These are phyloP conservation scores for Insectozyma bohioensis DNA, from an alignment of 1,139 yeast species.

Conservation along the genomic window DNA sequence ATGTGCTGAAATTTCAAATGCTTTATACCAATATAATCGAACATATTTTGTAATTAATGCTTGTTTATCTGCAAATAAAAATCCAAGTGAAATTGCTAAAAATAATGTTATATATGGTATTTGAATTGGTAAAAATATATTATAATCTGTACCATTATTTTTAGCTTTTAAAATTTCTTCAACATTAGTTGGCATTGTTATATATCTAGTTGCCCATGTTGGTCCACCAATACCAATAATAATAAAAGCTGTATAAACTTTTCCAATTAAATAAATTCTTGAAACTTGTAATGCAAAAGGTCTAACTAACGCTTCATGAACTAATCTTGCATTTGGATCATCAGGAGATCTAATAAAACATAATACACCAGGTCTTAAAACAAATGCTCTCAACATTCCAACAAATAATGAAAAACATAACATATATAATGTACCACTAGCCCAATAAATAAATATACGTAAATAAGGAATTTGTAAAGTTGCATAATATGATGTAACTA, in stretches of 20 bases:
- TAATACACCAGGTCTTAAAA: slow-evolving; percentile 84
- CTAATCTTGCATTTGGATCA: slow-evolving; percentile 85
- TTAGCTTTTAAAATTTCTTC: no score
- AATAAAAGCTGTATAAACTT: slow-evolving; percentile 74
- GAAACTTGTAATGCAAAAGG: slow-evolving; percentile 72
- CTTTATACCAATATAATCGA: slow-evolving; percentile 59
- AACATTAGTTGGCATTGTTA: slow-evolving; percentile 17
- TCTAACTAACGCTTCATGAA: slow-evolving; percentile 82
- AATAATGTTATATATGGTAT: slow-evolving; percentile 12
- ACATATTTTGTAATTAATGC: slow-evolving; percentile 31
- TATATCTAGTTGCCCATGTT: slow-evolving; percentile 50
- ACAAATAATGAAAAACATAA: slow-evolving; percentile 81
- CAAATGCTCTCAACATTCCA: slow-evolving; percentile 71
- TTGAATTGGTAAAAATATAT: slow-evolving; percentile 30
- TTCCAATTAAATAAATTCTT: slow-evolving; percentile 71
- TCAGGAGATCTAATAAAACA: slow-evolving; percentile 93
- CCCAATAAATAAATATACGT: slow-evolving; percentile 55
- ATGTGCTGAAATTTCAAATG: slow-evolving; percentile 57
- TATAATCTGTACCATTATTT: no score
- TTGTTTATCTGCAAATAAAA: slow-evolving; percentile 3
- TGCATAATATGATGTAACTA: slow-evolving; percentile 26
- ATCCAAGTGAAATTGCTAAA: slow-evolving; percentile 10
- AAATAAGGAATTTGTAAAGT: slow-evolving; percentile 23
- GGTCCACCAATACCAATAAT: slow-evolving; percentile 72
- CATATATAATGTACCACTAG: slow-evolving; percentile 83